Evolutionary conservation across 2,329 filamentous ascomycete genomes (phyloP).

Genomic region (Penicillium sp.): DNA sequence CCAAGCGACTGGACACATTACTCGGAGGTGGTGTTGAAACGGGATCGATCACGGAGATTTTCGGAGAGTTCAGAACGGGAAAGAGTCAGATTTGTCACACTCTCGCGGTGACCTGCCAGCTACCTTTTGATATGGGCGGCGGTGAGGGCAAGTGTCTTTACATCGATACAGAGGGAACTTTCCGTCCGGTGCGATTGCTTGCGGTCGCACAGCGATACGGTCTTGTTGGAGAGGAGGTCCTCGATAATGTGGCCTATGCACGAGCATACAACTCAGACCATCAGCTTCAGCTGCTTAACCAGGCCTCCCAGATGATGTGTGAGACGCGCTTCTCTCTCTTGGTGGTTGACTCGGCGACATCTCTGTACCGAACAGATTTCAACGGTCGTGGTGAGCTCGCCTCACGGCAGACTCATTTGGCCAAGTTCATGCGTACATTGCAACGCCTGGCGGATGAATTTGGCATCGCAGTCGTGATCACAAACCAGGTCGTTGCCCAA

Average conservation of each 20-base stretch:
- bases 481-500: slow-evolving; percentile 97
- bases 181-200: slow-evolving; percentile 84
- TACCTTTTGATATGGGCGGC: slow-evolving; percentile 98
- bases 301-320: slow-evolving; percentile 98
- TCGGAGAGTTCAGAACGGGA: slow-evolving; percentile 95
- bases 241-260: slow-evolving; percentile 98
- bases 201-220: slow-evolving; percentile 93
- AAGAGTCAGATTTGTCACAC: slow-evolving; percentile 99
- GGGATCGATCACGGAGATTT: slow-evolving; percentile 95
- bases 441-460: slow-evolving; percentile 66
- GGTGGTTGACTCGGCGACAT: slow-evolving; percentile 92
- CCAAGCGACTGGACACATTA: slow-evolving; percentile 93
- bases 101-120: slow-evolving; percentile 93
- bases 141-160: slow-evolving; percentile 98
- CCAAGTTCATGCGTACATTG: slow-evolving; percentile 50
- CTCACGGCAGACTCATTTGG: slow-evolving; percentile 67
- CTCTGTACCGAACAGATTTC: slow-evolving; percentile 94
- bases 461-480: slow-evolving; percentile 96
- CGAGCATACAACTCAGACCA: slow-evolving; percentile 98
- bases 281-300: slow-evolving; percentile 89
- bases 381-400: slow-evolving; percentile 94
- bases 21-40: slow-evolving; percentile 94
- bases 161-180: slow-evolving; percentile 97
- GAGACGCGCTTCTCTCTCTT: slow-evolving; percentile 96
- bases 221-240: slow-evolving; percentile 90